Percentiles rank a stretch among this genome's conserved stretches.
phyloP scores from a whole-genome alignment of 352 stramenopile species.

The Phytophthora aleatoria region DNA sequence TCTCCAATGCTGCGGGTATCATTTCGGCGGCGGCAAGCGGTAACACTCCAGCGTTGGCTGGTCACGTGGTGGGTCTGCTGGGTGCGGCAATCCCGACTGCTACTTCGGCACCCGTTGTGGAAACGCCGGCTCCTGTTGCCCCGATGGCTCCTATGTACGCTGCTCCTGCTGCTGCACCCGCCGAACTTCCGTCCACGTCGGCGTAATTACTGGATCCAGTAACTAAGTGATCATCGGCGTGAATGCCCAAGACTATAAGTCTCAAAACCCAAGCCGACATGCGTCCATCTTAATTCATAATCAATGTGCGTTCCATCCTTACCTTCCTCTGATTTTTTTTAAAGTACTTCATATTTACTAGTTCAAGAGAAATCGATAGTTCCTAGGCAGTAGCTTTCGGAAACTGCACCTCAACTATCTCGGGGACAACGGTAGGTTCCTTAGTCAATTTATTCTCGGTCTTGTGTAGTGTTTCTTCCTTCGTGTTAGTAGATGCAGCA shows the following conservation, averaged over 20 bases:
- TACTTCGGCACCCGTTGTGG: background rate
- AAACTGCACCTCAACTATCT: constrained; percentile 25
- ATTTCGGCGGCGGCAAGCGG: constrained; percentile 16
- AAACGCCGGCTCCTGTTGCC: background rate
- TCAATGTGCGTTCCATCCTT: no score
- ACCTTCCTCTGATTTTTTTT: no score
- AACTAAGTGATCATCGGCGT: background rate
- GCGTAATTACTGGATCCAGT: background rate
- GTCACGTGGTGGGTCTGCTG: constrained; percentile 11
- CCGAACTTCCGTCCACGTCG: background rate
- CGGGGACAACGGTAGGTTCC: background rate
- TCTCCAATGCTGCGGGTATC: constrained; percentile 12
- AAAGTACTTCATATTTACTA: no score
- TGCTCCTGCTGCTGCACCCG: background rate
- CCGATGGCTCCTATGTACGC: background rate
- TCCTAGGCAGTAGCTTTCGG: constrained; percentile 8
- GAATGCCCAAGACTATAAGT: background rate
- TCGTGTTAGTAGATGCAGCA: constrained; percentile 6
- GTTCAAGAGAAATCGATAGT: no score
- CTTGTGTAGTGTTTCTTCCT: constrained; percentile 14
- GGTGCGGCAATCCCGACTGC: background rate
- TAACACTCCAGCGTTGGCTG: constrained; percentile 8
- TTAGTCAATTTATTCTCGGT: constrained; percentile 29
- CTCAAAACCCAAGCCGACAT: background rate
- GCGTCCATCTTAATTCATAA: no score